A percentile compares a stretch with the other conserved stretches of the same genome.
Evolutionary conservation across 805 yeast species (phyloP).

Genomic region (Saccharomycopsis sp.): DNA sequence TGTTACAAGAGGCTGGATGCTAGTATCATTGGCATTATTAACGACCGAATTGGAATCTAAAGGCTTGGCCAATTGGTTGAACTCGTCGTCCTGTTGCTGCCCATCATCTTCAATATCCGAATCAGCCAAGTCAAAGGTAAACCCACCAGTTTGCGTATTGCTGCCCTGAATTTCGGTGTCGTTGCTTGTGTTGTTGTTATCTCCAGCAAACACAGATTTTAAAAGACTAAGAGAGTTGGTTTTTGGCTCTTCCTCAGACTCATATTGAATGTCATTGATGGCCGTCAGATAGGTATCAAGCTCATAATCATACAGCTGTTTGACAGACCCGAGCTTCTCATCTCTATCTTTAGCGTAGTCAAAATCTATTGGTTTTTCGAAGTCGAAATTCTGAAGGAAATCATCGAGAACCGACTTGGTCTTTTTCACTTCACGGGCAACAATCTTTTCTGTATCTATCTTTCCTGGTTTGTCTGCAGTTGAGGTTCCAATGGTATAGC

Average conservation of each 20-base stretch:
- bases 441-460: constrained; percentile 25
- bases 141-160: constrained; percentile 22
- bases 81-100: constrained; percentile 14
- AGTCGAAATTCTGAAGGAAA: constrained; percentile 43
- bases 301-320: constrained; percentile 41
- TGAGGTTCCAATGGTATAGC: constrained; percentile 16
- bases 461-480: constrained; percentile 30
- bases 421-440: constrained; percentile 33
- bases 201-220: constrained; percentile 14
- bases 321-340: constrained; percentile 35
- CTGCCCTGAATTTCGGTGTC: constrained; percentile 24
- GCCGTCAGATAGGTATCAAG: constrained; percentile 29
- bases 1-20: neutral
- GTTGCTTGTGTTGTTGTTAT: constrained; percentile 4
- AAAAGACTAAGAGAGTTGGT: constrained; percentile 8
- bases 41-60: too few species aligned
- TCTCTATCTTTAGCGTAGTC: constrained; percentile 30
- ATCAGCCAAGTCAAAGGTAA: constrained; percentile 24
- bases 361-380: constrained; percentile 43
- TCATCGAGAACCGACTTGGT: constrained; percentile 42
- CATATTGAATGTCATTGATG: constrained; percentile 23
- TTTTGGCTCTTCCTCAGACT: constrained; percentile 19
- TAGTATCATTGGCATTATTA: neutral
- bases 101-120: constrained; percentile 27
- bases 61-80: neutral